Evolutionary conservation across 2,329 filamentous ascomycete genomes (phyloP).

Genomic region (Phaeophleospora eucalypticola): DNA sequence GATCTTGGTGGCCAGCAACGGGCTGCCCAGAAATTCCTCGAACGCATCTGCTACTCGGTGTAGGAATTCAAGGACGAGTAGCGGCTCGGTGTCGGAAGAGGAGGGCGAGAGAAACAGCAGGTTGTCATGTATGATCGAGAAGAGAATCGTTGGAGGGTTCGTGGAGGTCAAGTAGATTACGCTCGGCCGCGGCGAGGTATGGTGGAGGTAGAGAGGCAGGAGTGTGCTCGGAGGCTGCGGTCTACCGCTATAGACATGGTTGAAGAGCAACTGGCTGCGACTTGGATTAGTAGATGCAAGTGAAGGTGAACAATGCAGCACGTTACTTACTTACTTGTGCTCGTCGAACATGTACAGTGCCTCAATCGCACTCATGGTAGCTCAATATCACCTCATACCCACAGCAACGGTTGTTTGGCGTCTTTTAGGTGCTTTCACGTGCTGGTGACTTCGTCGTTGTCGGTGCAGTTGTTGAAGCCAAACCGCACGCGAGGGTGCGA

Average conservation of each 20-base stretch:
- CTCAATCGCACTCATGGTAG: conserved; percentile 69
- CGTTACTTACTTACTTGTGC: conserved; percentile 67
- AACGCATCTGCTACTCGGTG: conserved; percentile 89
- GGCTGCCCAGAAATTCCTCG: conserved; percentile 89
- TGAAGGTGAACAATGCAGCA: conserved; percentile 6
- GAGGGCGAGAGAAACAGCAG: conserved; percentile 80
- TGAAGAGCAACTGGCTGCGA: conserved; percentile 72
- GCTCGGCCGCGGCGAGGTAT: conserved; percentile 75
- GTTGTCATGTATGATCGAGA: conserved; percentile 81
- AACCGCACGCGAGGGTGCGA: too few species aligned
- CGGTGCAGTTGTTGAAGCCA: too few species aligned
- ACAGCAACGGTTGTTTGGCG: too few species aligned
- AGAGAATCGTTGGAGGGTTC: conserved; percentile 81
- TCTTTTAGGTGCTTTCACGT: too few species aligned
- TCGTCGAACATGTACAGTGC: conserved; percentile 97
- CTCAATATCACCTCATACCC: neutral
- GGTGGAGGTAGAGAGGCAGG: conserved; percentile 80
- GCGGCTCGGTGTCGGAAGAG: conserved; percentile 81
- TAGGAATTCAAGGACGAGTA: conserved; percentile 88
- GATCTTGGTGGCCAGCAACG: conserved; percentile 79
- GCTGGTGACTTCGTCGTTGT: too few species aligned
- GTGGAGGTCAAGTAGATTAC: conserved; percentile 79
- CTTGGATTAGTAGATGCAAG: conserved; percentile 12
- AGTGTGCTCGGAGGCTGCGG: conserved; percentile 72
- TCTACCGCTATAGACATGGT: conserved; percentile 80